A percentile compares a stretch with the other conserved stretches of the same genome.
phyloP scores from a whole-genome alignment of 805 yeast genomes.

The Komagataella ulmi region DNA sequence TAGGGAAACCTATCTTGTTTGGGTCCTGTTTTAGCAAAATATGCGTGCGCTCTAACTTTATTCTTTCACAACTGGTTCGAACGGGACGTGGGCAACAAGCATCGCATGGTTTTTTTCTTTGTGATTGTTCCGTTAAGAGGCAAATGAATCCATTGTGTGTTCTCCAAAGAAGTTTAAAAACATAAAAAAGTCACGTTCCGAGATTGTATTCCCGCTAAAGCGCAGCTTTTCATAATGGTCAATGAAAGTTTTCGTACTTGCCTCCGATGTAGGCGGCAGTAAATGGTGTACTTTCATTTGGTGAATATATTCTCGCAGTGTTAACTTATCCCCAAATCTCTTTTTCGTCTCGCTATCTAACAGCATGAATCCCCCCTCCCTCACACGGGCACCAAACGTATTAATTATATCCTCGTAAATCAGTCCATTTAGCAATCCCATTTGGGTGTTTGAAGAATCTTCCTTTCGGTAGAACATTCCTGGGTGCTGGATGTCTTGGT shows the following conservation, averaged over 20 bases:
- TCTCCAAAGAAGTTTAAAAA: slow-evolving; percentile 32
- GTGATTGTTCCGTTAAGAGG: neutral
- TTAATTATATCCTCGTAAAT: slow-evolving; percentile 44
- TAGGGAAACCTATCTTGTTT: neutral
- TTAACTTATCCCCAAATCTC: slow-evolving; percentile 22
- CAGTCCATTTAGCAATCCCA: slow-evolving; percentile 14
- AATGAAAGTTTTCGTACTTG: slow-evolving; percentile 19
- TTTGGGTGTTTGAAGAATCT: slow-evolving; percentile 1
- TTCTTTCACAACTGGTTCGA: neutral
- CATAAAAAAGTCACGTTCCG: slow-evolving; percentile 42
- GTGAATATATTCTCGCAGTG: slow-evolving; percentile 28
- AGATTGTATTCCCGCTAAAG: slow-evolving; percentile 49
- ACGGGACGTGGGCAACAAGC: neutral
- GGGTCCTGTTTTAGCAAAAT: neutral
- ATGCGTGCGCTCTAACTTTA: neutral
- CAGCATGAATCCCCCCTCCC: slow-evolving; percentile 26
- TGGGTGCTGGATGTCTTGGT: slow-evolving; percentile 30
- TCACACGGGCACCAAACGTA: slow-evolving; percentile 45
- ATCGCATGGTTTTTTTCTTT: neutral
- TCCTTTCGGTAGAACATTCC: slow-evolving; percentile 24
- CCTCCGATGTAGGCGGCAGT: neutral
- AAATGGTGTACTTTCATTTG: slow-evolving; percentile 14
- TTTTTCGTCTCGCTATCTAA: slow-evolving; percentile 17
- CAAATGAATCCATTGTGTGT: neutral
- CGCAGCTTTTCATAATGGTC: slow-evolving; percentile 52